Evolutionary conservation across 2,329 filamentous ascomycete genomes (phyloP).

Genomic region (Ophiobolus disseminans): DNA sequence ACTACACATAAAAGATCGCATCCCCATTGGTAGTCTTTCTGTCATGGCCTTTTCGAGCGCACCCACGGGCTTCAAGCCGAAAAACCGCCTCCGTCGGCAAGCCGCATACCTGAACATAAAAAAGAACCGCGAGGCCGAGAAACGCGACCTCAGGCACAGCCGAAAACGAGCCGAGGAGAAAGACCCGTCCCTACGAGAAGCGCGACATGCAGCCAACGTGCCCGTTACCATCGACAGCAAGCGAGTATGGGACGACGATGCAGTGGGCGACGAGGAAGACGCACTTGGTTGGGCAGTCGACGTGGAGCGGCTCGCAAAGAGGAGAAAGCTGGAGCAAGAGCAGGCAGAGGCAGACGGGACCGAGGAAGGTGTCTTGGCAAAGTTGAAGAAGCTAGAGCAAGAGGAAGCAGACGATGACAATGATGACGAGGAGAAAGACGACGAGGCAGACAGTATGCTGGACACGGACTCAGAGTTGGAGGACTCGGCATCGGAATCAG

Average conservation of each 20-base stretch:
- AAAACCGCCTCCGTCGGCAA: conserved; percentile 82
- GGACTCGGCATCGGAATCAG: conserved; percentile 53
- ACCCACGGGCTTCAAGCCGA: conserved; percentile 62
- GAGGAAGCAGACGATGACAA: conserved; percentile 22
- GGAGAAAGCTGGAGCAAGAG: conserved; percentile 52
- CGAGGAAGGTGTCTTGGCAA: conserved; percentile 42
- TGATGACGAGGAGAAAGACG: conserved; percentile 24
- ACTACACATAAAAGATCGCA: not conserved
- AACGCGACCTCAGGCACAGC: conserved; percentile 77
- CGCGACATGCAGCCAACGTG: conserved; percentile 78
- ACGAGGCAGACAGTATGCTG: conserved; percentile 73
- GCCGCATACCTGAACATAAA: conserved; percentile 82
- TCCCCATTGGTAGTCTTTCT: conserved; percentile 1
- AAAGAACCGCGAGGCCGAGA: conserved; percentile 73
- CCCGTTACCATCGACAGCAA: conserved; percentile 58
- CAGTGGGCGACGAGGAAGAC: conserved; percentile 52
- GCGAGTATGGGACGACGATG: conserved; percentile 82
- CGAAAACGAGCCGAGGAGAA: conserved; percentile 85
- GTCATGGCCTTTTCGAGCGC: conserved; percentile 60
- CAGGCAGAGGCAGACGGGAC: conserved; percentile 35
- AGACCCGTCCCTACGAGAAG: conserved; percentile 76
- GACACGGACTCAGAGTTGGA: conserved; percentile 58
- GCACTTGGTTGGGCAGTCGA: conserved; percentile 55
- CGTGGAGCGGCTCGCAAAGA: conserved; percentile 54
- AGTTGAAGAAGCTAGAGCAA: conserved; percentile 41